These are phyloP conservation scores for Yarrowia bubula DNA, from an alignment of 805 yeast species.

Conservation along the genomic window DNA sequence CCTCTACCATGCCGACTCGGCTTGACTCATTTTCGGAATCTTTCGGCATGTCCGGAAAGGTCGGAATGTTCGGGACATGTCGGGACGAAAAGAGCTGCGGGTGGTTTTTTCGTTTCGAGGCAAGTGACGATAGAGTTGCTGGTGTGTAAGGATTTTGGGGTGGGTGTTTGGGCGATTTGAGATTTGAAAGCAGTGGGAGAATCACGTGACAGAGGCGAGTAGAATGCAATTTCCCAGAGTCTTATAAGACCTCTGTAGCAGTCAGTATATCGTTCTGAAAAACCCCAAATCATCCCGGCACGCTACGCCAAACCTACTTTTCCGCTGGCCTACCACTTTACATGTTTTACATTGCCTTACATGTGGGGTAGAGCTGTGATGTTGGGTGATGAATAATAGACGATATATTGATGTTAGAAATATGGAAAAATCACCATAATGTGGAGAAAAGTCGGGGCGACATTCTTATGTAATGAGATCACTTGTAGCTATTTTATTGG, in stretches of 20 bases:
- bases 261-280: not conserved
- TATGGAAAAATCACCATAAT: no score
- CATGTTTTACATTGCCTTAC: slow-evolving; percentile 26
- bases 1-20: not conserved
- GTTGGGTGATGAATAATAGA: no score
- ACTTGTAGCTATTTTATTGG: not conserved
- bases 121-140: not conserved
- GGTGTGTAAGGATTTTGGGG: not conserved
- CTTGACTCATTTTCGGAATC: not conserved
- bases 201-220: not conserved
- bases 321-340: not conserved
- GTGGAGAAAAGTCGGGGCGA: no score
- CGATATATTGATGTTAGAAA: no score
- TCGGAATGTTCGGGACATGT: slow-evolving; percentile 4
- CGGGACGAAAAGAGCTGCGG: slow-evolving; percentile 18
- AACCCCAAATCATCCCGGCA: not conserved
- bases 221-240: not conserved
- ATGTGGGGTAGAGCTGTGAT: slow-evolving; percentile 2
- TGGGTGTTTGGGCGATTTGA: no score
- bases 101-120: slow-evolving; percentile 9
- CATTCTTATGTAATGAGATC: no score
- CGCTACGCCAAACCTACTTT: not conserved
- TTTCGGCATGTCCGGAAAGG: not conserved
- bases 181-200: not conserved
- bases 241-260: not conserved